Evolutionary conservation across 2,329 filamentous ascomycete species (phyloP), one percentile per base, ranked within the genome.

Genomic region (Emericellopsis atlantica): DNA sequence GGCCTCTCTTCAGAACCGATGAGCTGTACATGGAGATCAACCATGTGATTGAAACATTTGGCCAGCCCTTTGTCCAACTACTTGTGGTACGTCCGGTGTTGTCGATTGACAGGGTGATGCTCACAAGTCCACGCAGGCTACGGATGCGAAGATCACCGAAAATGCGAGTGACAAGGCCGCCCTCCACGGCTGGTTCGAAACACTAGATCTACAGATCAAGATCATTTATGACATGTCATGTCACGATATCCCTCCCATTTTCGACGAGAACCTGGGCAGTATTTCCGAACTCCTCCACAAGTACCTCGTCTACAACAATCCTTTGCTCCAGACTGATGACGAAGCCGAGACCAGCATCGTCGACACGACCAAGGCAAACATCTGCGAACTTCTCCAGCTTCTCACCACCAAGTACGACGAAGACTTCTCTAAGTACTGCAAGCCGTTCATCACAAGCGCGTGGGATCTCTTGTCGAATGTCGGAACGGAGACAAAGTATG

Each of bases 341-440:
- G 92, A 96, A n/a, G 72, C 79, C 14, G 92, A 96, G 61, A 77
- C 87, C 12, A 87, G 89, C 21, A 74, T 82, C 23, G 61, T 93
- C 44, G 92, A 98, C 55, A 84, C 77, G 49, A 84, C 92, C 47
- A 94, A 92, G 63, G 86, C 90, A 26, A 89, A 88, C 46, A 95
- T 96, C 40, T 96, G 93, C 60, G 87, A 95, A 54, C 81, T 78
- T 3, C 66, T 98, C 51, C 84, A 90, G 49, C 74, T 98, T 2
- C 96, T 92, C 60, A 84, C 89, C 15, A 81, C 87, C 57, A 98
- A 96, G 63, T 98, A 88, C 58, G 86, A 95, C 56, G 92, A 98
- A 51, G 92, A 86, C 40, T 95, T 98, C 59, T 83, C 83, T 41
- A 66, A 74, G 36, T 80, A 89, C 51, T 79, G 92, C 36, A 74